phyloP scores from a whole-genome alignment of 805 yeast genomes.

The Saccharomycopsis microspora region DNA sequence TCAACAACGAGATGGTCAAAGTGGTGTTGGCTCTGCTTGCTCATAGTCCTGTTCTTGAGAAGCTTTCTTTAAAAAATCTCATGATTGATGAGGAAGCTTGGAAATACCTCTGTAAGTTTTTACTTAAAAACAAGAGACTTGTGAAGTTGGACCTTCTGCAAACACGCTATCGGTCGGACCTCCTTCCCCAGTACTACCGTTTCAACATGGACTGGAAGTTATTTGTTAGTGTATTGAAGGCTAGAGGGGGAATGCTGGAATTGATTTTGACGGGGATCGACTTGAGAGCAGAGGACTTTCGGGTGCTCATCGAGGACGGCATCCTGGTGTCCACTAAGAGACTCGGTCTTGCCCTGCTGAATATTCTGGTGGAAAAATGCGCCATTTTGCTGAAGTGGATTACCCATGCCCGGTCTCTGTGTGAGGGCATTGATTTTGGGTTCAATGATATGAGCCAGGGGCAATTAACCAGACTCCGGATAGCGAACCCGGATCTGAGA shows the following conservation, averaged over 20 bases:
- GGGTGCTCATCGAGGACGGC: conserved; percentile 43
- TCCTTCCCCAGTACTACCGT: conserved; percentile 32
- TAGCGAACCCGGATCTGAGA: conserved; percentile 16
- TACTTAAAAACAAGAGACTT: conserved; percentile 49
- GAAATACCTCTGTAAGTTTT: conserved; percentile 66
- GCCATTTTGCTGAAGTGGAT: conserved; percentile 50
- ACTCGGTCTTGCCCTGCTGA: conserved; percentile 71
- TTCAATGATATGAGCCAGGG: conserved; percentile 52
- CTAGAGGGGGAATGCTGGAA: conserved; percentile 71
- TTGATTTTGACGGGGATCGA: conserved; percentile 71
- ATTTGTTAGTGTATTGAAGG: conserved; percentile 54
- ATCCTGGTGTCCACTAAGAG: conserved; percentile 41
- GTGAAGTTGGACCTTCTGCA: conserved; percentile 63
- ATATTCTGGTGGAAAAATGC: conserved; percentile 48
- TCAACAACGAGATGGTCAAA: conserved; percentile 67
- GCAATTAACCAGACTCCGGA: conserved; percentile 20
- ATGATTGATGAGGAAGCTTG: conserved; percentile 65
- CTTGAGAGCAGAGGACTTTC: conserved; percentile 44
- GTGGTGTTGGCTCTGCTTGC: conserved; percentile 60
- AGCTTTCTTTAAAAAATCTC: conserved; percentile 69
- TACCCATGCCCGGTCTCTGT: conserved; percentile 25
- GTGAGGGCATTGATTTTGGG: conserved; percentile 72
- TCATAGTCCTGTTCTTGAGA: conserved; percentile 54
- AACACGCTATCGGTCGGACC: conserved; percentile 29
- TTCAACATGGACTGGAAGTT: conserved; percentile 77